These are phyloP conservation scores for Rhizodiscina lignyota DNA, from an alignment of 495 filamentous ascomycete genomes.

Conservation along the genomic window DNA sequence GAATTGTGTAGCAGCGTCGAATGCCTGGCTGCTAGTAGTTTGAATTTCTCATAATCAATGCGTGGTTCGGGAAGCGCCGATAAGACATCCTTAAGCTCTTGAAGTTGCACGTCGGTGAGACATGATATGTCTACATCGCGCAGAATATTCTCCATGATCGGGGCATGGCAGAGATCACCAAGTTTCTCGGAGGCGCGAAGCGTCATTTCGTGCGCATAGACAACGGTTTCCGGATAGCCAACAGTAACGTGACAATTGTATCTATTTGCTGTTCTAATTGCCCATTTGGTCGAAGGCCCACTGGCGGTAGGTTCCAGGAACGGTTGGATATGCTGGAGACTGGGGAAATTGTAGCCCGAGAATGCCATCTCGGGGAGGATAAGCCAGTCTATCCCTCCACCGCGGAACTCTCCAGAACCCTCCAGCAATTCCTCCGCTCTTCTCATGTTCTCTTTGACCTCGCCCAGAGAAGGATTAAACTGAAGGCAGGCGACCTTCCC, in stretches of 20 bases:
- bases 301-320: slow-evolving; percentile 62
- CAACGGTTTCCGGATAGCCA: slow-evolving; percentile 62
- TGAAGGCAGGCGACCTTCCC: slow-evolving; percentile 77
- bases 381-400: slow-evolving; percentile 43
- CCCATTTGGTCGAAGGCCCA: slow-evolving; percentile 69
- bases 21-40: too few species aligned
- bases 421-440: slow-evolving; percentile 56
- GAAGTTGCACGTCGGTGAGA: too few species aligned
- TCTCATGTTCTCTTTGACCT: slow-evolving; percentile 58
- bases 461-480: slow-evolving; percentile 56
- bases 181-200: neutral
- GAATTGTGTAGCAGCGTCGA: too few species aligned
- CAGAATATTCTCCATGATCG: too few species aligned
- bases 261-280: slow-evolving; percentile 50
- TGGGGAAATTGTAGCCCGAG: slow-evolving; percentile 84
- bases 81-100: too few species aligned
- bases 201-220: neutral
- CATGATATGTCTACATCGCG: too few species aligned
- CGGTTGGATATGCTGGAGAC: slow-evolving; percentile 55
- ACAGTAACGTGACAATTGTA: slow-evolving; percentile 68
- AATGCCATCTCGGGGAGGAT: slow-evolving; percentile 83
- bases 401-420: slow-evolving; percentile 25
- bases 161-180: too few species aligned
- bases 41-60: too few species aligned
- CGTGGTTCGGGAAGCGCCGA: too few species aligned